Base-by-base conservation (phyloP, 441 rosid species). In the Corymbia citriodora region DNA sequence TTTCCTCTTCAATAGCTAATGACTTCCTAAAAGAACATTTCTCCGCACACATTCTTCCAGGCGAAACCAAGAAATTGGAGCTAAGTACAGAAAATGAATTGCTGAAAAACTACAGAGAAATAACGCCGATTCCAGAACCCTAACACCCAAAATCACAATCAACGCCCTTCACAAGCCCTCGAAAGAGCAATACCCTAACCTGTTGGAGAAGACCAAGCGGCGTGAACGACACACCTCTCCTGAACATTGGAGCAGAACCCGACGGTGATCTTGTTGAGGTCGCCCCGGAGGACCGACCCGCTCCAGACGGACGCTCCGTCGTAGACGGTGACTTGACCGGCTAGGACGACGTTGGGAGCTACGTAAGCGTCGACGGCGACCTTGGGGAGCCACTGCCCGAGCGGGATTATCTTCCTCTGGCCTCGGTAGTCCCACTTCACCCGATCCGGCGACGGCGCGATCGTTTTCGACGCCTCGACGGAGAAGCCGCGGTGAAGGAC, bases 401-500 rank as follows among this genome's bases (percentile, higher is more conserved):
- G 93, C 55, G 99, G 99, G 40, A 97, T 96, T 89, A 97, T 96
- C 96, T 94, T 95, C 93, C 99, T 95, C 93, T 98, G 99, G 81
- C 99, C 99, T 92, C 99, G 93, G 93, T 97, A 98, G 93, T 98
- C 99, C 99, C 99, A 98, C 52, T 96, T 97, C 91, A 94, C 96
- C 89, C 98, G 97, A 95, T 97, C 98, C 90, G 94, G 87, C 21
- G 96, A 97, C 81, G 97, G 97, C 89, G 95, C 93, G n/a, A 98
- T 92, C 61, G 95, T 90, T 63, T 95, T 96, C 61, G 97, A 87
- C 3, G 92, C 89, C 90, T 92, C 98, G 70, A 94, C 89, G 50
- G 95, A 87, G 91, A 87, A 49, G 55, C 98, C 57, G 94, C 90
- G 70, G 95, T 87, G 91, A 65, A 48, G 85, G 87, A 55, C 86